These are phyloP conservation scores for Skeletonema grethae DNA, from an alignment of 108 stramenopile species.

Conservation along the genomic window DNA sequence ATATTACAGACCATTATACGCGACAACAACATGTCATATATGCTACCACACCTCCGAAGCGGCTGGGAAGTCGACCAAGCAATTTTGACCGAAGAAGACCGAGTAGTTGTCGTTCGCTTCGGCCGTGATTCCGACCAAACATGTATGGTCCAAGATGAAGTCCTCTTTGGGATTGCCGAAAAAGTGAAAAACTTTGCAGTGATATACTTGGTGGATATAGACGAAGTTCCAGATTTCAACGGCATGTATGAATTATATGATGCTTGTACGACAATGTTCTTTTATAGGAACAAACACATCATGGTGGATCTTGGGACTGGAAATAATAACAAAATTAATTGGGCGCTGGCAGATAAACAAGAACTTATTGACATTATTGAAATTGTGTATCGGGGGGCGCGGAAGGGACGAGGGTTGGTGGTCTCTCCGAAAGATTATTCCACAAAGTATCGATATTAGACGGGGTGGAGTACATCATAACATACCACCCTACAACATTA, in stretches of 20 bases:
- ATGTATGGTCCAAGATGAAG: constrained; percentile 99
- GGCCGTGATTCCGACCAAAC: constrained; percentile 95
- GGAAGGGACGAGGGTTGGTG: constrained; percentile 97
- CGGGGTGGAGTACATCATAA: not conserved
- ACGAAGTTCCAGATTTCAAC: constrained; percentile 96
- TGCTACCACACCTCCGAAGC: constrained; percentile 93
- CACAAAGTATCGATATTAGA: constrained; percentile 92
- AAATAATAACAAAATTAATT: constrained; percentile 99
- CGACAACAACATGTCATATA: constrained; percentile 73
- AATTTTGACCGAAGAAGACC: constrained; percentile 97
- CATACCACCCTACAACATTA: no score
- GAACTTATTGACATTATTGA: constrained; percentile 99
- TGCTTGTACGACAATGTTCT: constrained; percentile 98
- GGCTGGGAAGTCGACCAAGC: constrained; percentile 99
- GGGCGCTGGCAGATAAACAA: constrained; percentile 96
- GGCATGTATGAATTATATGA: constrained; percentile 99
- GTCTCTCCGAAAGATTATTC: constrained; percentile 99
- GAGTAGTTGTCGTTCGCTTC: constrained; percentile 97
- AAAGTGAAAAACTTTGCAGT: constrained; percentile 98
- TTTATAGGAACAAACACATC: constrained; percentile 96
- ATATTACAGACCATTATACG: no score
- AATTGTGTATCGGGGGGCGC: constrained; percentile 95
- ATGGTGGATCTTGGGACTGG: constrained; percentile 99
- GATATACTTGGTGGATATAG: constrained; percentile 96
- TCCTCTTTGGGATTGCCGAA: constrained; percentile 88